Conservation (phyloP, 768 basidiomycete genomes). For the Grammothele lineata region DNA sequence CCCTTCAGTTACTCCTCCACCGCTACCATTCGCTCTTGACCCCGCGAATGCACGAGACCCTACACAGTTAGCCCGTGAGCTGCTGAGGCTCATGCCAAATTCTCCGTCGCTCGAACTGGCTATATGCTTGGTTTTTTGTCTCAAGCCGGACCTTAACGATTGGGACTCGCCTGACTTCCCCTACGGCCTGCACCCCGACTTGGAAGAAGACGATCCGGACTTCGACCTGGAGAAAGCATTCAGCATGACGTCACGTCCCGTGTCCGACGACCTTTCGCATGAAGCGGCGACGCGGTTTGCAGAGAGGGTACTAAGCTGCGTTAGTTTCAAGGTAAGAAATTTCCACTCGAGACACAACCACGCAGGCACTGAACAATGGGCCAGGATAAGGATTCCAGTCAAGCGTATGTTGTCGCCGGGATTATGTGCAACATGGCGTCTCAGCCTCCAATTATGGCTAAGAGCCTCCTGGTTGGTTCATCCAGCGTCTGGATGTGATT, state of each 20-base stretch:
- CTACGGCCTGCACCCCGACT: conserved; percentile 59
- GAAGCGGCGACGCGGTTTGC: conserved; percentile 54
- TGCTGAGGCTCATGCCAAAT: conserved; percentile 58
- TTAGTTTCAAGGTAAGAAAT: conserved; percentile 52
- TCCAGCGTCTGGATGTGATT: too few species aligned
- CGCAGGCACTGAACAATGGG: too few species aligned
- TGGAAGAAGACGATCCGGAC: conserved; percentile 46
- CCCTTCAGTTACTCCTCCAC: conserved; percentile 29
- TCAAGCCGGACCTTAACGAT: conserved; percentile 75
- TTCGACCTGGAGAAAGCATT: conserved; percentile 58
- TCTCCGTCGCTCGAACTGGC: conserved; percentile 61
- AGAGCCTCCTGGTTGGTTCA: conserved; percentile 45
- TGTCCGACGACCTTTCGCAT: conserved; percentile 49
- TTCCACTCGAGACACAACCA: too few species aligned
- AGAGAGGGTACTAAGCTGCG: conserved; percentile 46
- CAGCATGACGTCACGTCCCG: conserved; percentile 49
- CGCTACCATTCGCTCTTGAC: conserved; percentile 52
- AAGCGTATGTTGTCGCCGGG: conserved; percentile 57
- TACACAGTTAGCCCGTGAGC: conserved; percentile 52
- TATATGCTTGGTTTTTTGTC: conserved; percentile 71
- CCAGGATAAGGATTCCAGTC: conserved; percentile 42
- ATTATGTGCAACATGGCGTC: conserved; percentile 62
- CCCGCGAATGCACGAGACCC: conserved; percentile 59
- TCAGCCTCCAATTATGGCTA: conserved; percentile 49
- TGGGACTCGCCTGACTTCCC: conserved; percentile 77